Evolutionary conservation across 345 rosid genomes (phyloP), one percentile per base, ranked within the genome.

Genomic region (Populus ilicifolia): DNA sequence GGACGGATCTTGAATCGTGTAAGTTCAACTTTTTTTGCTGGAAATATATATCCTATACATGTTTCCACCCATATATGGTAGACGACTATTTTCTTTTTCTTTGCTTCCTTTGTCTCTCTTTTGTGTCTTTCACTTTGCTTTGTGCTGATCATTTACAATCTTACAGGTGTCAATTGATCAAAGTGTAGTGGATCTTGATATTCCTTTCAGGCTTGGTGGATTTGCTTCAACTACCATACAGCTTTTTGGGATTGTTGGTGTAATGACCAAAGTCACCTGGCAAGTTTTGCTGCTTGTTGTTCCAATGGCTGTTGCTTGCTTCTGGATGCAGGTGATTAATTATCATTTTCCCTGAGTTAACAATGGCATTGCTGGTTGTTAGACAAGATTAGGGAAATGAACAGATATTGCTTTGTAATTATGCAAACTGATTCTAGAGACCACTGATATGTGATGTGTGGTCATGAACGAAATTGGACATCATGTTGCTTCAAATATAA

Each of bases 151-250:
- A 44, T 56, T 52, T 72, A 25, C 80, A 71, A 67, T 64, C 38
- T 79, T 69, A 23, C 93, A 96, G 99, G 99, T 96, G 65, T 96
- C 98, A 7, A 88, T 96, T 79, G 99, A 96, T 88, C 99, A 96
- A 89, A 96, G 97, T 83, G 99, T 96, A 25, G 99, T 96, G 71
- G 99, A 96, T 85, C 98, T 96, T 75, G 99, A 96, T 84, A 93
- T 96, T 78, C 99, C 99, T 73, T 96, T 96, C 84, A 89, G 99
- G 82, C 98, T 96, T 83, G 97, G 99, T 71, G 98, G 99, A 62
- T 96, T 96, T 86, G 98, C 99, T 80, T 96, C 99, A 63, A 96
- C 99, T 50, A 96, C 99, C 21, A 96, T 96, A 84, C 99, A 96
- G 75, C 97, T 96, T 74, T 62, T 94, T 70, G 98, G 99, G 75